phyloP scores from a whole-genome alignment of 768 basidiomycete genomes.

The Hericium alpestre region DNA sequence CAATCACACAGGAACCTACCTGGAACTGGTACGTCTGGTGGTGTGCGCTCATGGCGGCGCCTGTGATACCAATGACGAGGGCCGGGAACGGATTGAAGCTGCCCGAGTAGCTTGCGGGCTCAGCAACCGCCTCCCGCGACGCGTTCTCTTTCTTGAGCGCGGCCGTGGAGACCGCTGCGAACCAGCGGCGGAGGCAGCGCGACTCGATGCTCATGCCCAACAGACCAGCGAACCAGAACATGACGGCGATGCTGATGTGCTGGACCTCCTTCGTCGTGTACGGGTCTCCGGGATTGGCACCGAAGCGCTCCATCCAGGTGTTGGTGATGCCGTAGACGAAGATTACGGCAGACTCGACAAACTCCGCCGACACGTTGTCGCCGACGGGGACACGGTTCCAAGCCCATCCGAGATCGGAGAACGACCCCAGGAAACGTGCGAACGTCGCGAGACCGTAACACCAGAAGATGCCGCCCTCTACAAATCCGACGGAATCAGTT shows the following conservation, averaged over 20 bases:
- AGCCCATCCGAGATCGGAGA: slow-evolving; percentile 83
- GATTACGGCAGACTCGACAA: slow-evolving; percentile 70
- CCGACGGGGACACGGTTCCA: slow-evolving; percentile 67
- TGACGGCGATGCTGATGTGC: slow-evolving; percentile 89
- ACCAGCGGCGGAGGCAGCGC: slow-evolving; percentile 57
- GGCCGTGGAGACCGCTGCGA: slow-evolving; percentile 46
- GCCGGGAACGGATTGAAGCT: slow-evolving; percentile 93
- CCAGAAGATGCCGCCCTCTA: slow-evolving; percentile 91
- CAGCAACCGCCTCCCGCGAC: slow-evolving; percentile 36
- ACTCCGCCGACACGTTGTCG: slow-evolving; percentile 49
- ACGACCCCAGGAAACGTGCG: slow-evolving; percentile 89
- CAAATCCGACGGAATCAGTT: slow-evolving; percentile 4
- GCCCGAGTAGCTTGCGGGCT: slow-evolving; percentile 62
- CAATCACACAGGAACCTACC: slow-evolving; percentile 21
- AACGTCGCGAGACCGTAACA: slow-evolving; percentile 82
- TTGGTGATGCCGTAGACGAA: slow-evolving; percentile 86
- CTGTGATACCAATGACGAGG: slow-evolving; percentile 86
- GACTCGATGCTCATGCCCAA: slow-evolving; percentile 87
- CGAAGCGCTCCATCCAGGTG: slow-evolving; percentile 96
- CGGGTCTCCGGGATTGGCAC: slow-evolving; percentile 68
- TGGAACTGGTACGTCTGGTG: slow-evolving; percentile 87
- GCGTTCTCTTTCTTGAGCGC: slow-evolving; percentile 15
- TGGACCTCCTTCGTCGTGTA: slow-evolving; percentile 88
- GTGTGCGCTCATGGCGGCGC: slow-evolving; percentile 89
- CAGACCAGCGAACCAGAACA: slow-evolving; percentile 93